These are phyloP conservation scores for Cladosporium velox DNA, from an alignment of 2,329 filamentous ascomycete genomes.

Conservation along the genomic window DNA sequence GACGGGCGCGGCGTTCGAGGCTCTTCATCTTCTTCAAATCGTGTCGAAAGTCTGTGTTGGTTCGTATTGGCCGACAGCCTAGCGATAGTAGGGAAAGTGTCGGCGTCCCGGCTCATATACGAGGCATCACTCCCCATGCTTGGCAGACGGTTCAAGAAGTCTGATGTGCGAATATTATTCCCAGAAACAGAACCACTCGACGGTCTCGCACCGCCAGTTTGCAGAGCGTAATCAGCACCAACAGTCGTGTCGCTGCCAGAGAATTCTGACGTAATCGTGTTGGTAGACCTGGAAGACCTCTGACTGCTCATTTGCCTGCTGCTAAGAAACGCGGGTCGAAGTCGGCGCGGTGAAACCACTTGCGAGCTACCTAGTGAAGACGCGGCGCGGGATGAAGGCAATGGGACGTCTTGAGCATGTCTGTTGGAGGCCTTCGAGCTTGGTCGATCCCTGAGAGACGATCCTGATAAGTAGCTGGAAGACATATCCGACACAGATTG, in stretches of 20 bases:
- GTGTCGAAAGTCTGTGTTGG: conserved; percentile 11
- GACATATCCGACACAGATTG: conserved; percentile 17
- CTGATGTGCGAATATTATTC: conserved; percentile 46
- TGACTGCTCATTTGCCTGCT: conserved; percentile 59
- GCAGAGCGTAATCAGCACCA: conserved; percentile 77
- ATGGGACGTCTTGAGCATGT: conserved; percentile 14
- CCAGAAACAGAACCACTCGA: conserved; percentile 2
- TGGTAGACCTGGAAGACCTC: conserved; percentile 60
- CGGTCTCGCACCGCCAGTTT: conserved; percentile 69
- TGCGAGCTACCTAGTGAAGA: conserved; percentile 14
- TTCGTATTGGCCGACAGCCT: conserved; percentile 35
- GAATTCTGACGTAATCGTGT: conserved; percentile 55
- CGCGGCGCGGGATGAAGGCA: conserved; percentile 16
- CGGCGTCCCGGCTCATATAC: conserved; percentile 44
- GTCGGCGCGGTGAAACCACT: conserved; percentile 12
- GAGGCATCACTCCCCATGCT: conserved; percentile 91
- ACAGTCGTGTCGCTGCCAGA: conserved; percentile 76
- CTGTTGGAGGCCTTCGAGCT: conserved; percentile 25
- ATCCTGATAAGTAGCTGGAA: not conserved
- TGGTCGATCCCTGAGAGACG: conserved; percentile 20
- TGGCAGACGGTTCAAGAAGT: conserved; percentile 69
- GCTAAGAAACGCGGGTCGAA: conserved; percentile 56
- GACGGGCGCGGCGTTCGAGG: conserved; percentile 71
- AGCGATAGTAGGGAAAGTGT: conserved; percentile 38
- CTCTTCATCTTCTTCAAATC: conserved; percentile 56